Conservation (phyloP, 202 grass and related monocot species). For the Cymbopogon flexuosus region DNA sequence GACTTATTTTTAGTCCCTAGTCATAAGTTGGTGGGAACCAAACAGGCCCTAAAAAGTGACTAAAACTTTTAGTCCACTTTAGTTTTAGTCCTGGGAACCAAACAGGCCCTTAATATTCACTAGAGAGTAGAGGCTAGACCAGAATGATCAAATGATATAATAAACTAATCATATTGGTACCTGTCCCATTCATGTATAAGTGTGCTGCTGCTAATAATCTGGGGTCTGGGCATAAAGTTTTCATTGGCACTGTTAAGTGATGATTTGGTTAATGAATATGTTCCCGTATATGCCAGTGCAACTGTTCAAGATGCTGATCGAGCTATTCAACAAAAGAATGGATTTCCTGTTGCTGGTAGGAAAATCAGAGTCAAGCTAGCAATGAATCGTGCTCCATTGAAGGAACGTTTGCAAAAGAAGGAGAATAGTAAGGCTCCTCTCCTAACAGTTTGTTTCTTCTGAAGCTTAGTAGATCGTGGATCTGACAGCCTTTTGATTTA, state of each 20-base stretch:
- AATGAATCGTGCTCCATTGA: conserved; percentile 57
- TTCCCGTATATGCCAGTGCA: conserved; percentile 45
- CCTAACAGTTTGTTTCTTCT: not conserved
- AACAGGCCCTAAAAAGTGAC: no score
- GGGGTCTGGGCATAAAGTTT: not conserved
- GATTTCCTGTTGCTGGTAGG: conserved; percentile 54
- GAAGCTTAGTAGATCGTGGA: not conserved
- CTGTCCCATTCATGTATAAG: not conserved
- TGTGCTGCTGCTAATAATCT: not conserved
- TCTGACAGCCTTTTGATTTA: conserved; percentile 9
- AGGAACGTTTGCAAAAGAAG: conserved; percentile 58
- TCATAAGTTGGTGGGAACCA: no score
- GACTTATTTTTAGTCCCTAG: no score
- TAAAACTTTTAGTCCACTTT: no score
- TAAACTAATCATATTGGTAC: not conserved
- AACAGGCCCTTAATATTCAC: not conserved
- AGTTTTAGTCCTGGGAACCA: no score
- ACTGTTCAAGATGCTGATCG: conserved; percentile 75
- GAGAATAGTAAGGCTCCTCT: conserved; percentile 52
- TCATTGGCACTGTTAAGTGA: not conserved
- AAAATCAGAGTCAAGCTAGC: conserved; percentile 88
- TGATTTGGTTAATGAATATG: conserved; percentile 7
- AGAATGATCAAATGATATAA: not conserved
- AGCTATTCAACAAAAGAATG: conserved; percentile 80
- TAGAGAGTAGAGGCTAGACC: not conserved